Percentiles rank a stretch among this genome's conserved stretches.
Conservation (phyloP, 2,329 filamentous ascomycete genomes). For the Ambrosiella cleistominuta region DNA sequence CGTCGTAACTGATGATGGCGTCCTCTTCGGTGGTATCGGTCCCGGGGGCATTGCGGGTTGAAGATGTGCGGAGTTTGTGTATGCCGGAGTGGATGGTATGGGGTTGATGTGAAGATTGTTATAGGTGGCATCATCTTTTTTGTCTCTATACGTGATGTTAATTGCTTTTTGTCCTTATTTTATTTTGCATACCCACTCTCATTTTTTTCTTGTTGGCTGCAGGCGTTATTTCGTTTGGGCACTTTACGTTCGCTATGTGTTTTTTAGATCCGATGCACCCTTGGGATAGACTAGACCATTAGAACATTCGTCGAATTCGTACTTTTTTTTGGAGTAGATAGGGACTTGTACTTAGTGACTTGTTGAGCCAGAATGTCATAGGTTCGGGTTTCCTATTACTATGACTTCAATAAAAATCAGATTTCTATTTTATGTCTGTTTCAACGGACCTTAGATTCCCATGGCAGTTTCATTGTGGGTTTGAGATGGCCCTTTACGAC, state of each 20-base stretch:
- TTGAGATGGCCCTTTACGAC: no score
- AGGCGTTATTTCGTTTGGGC: not conserved
- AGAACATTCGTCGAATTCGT: not conserved
- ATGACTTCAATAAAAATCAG: no score
- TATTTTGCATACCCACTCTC: not conserved
- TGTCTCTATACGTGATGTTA: not conserved
- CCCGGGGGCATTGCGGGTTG: not conserved
- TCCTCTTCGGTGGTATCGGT: not conserved
- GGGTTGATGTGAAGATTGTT: not conserved
- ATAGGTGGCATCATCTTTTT: not conserved
- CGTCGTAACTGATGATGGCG: conserved; percentile 1
- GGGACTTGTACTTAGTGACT: not conserved
- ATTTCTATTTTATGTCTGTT: no score
- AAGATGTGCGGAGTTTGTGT: not conserved
- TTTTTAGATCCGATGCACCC: not conserved
- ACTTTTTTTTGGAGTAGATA: not conserved
- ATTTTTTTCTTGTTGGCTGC: not conserved
- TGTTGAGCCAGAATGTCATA: not conserved
- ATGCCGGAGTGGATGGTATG: not conserved
- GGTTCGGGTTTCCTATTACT: no score
- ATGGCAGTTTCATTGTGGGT: no score
- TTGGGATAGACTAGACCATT: not conserved
- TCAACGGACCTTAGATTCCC: no score
- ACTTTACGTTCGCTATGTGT: not conserved
- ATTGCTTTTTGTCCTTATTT: not conserved